Evolutionary conservation across 805 yeast species (phyloP).

Genomic region (Metahyphopichia silvanorum): DNA sequence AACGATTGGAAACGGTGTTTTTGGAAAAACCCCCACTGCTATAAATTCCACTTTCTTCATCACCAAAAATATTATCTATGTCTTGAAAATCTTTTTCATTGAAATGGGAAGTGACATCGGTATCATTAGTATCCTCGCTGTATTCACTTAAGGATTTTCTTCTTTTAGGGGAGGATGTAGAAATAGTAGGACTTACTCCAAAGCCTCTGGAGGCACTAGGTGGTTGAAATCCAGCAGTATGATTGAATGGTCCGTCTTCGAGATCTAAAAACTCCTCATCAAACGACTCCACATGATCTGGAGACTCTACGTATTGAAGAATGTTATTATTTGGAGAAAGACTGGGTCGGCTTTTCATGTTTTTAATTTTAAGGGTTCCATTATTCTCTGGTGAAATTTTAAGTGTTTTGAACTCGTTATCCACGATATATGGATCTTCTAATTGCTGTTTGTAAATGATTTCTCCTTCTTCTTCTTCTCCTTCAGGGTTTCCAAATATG

Average conservation of each 20-base stretch:
- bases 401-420: constrained; percentile 25
- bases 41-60: constrained; percentile 34
- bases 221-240: constrained; percentile 1
- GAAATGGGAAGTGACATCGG: constrained; percentile 36
- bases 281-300: constrained; percentile 2
- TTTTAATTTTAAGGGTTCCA: neutral
- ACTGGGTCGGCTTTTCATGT: neutral
- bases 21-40: constrained; percentile 13
- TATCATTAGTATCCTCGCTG: constrained; percentile 35
- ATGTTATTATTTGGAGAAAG: constrained; percentile 1
- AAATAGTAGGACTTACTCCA: constrained; percentile 9
- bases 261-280: constrained; percentile 4
- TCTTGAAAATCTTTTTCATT: constrained; percentile 33
- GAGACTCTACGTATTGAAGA: neutral
- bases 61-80: constrained; percentile 35
- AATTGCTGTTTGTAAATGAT: constrained; percentile 22
- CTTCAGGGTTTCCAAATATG: constrained; percentile 4
- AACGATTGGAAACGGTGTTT: constrained; percentile 12
- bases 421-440: constrained; percentile 10
- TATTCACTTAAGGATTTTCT: constrained; percentile 30
- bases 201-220: neutral
- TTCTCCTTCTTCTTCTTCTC: constrained; percentile 24
- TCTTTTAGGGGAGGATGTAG: constrained; percentile 23
- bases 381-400: constrained; percentile 7
- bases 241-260: neutral